A percentile compares a stretch with the other conserved stretches of the same genome.
phyloP scores from a whole-genome alignment of 2,329 filamentous ascomycete species.

The Aschersonia sp. region DNA sequence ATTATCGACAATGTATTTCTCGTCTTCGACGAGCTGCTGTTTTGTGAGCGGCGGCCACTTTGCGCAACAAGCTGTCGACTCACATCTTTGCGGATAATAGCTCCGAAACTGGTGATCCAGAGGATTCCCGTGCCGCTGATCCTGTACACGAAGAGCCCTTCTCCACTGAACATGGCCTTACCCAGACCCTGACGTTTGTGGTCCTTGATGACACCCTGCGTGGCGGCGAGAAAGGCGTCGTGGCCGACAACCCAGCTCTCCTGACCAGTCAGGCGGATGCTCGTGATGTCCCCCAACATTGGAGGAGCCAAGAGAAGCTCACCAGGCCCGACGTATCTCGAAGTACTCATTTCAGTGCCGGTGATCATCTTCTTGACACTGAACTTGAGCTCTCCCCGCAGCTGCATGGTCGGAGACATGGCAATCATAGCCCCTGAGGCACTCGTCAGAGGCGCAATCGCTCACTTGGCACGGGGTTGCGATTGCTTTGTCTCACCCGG shows the following conservation, averaged over 20 bases:
- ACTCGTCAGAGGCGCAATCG: background rate
- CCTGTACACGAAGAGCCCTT: constrained; percentile 83
- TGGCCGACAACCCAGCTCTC: constrained; percentile 75
- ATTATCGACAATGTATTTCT: constrained; percentile 87
- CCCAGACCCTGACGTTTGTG: constrained; percentile 73
- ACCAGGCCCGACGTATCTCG: constrained; percentile 76
- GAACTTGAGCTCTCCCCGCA: constrained; percentile 75
- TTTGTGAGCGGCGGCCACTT: background rate
- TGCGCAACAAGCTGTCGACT: constrained; percentile 6
- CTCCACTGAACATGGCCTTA: constrained; percentile 88
- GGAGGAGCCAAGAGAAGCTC: constrained; percentile 75
- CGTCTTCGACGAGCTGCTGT: constrained; percentile 42
- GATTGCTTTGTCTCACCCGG: constrained; percentile 37
- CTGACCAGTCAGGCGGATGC: constrained; percentile 55
- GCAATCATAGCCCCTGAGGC: constrained; percentile 68
- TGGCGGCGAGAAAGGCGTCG: constrained; percentile 75
- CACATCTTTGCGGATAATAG: constrained; percentile 88
- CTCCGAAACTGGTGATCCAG: constrained; percentile 88
- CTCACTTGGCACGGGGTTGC: background rate
- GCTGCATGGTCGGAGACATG: constrained; percentile 78
- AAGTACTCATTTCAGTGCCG: constrained; percentile 64
- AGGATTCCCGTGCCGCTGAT: constrained; percentile 67
- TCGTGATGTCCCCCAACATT: constrained; percentile 72
- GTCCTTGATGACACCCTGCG: constrained; percentile 76
- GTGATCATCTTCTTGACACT: constrained; percentile 81